A percentile compares a stretch with the other conserved stretches of the same genome.
These are phyloP conservation scores for Spiraea crenata DNA, from an alignment of 331 rosid genomes.

Conservation along the genomic window DNA sequence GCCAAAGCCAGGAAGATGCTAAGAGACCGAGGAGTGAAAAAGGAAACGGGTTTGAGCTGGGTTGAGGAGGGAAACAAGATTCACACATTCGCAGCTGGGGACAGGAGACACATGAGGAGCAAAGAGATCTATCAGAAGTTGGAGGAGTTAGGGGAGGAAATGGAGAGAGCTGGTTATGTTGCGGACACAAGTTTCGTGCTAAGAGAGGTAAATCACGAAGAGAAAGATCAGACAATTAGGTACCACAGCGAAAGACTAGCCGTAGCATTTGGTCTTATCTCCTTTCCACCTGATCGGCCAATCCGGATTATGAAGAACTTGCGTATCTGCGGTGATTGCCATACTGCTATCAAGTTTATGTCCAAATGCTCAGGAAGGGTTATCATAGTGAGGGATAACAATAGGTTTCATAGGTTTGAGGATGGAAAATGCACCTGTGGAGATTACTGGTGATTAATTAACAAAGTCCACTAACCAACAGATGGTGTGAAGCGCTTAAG, in stretches of 20 bases:
- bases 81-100: constrained; percentile 78
- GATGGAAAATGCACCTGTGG: constrained; percentile 82
- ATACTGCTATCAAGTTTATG: constrained; percentile 74
- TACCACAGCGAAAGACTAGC: constrained; percentile 91
- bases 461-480: not conserved
- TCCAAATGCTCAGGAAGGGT: constrained; percentile 73
- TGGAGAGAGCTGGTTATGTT: constrained; percentile 75
- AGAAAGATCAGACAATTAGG: constrained; percentile 59
- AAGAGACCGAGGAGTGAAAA: constrained; percentile 70
- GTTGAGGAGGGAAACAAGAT: constrained; percentile 80
- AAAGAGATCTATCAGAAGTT: constrained; percentile 68
- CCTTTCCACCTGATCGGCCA: constrained; percentile 63
- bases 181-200: constrained; percentile 87
- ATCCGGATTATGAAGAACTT: constrained; percentile 89
- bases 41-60: constrained; percentile 94
- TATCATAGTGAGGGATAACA: constrained; percentile 77
- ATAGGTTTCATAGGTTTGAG: constrained; percentile 83
- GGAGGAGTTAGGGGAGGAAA: constrained; percentile 74
- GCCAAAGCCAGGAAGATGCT: constrained; percentile 68
- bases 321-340: constrained; percentile 94
- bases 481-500: not conserved
- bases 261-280: constrained; percentile 70
- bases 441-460: constrained; percentile 69
- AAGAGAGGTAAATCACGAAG: constrained; percentile 68
- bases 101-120: constrained; percentile 51